Evolutionary conservation across 2,329 filamentous ascomycete genomes (phyloP).

Genomic region (Penicillium sp.): DNA sequence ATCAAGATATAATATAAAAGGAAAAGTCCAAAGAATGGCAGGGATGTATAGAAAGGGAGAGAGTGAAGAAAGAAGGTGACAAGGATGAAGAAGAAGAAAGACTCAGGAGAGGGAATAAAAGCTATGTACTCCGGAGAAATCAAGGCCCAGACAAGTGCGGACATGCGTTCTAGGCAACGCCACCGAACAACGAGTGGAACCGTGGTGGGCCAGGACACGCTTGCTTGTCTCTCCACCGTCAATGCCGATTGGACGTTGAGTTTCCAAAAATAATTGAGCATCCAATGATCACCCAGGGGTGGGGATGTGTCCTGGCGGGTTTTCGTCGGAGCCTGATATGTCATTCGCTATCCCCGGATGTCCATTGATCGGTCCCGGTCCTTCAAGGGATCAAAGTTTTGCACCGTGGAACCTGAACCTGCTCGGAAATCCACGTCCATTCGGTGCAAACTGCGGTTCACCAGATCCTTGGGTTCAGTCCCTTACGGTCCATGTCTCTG

Average conservation of each 20-base stretch:
- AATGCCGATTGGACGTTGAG: slow-evolving; percentile 3
- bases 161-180: slow-evolving; percentile 22
- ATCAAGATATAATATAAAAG: slow-evolving; percentile 2
- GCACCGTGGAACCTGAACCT: not conserved
- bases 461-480: not conserved
- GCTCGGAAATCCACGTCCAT: not conserved
- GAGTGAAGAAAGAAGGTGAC: slow-evolving; percentile 10
- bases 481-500: not conserved
- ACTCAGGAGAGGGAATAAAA: slow-evolving; percentile 8
- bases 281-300: slow-evolving; percentile 9
- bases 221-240: slow-evolving; percentile 10
- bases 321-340: not conserved
- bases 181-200: slow-evolving; percentile 17
- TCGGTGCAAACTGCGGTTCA: slow-evolving; percentile 1
- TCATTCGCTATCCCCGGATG: not conserved
- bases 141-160: slow-evolving; percentile 2
- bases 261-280: slow-evolving; percentile 19
- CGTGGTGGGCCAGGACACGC: slow-evolving; percentile 22
- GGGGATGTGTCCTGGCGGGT: not conserved
- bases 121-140: slow-evolving; percentile 9
- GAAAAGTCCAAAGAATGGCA: slow-evolving; percentile 7
- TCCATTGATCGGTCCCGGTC: not conserved
- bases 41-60: not conserved
- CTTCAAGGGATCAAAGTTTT: not conserved
- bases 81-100: slow-evolving; percentile 12